phyloP scores from a whole-genome alignment of 306 rosid genomes.

The Corylus avellana region DNA sequence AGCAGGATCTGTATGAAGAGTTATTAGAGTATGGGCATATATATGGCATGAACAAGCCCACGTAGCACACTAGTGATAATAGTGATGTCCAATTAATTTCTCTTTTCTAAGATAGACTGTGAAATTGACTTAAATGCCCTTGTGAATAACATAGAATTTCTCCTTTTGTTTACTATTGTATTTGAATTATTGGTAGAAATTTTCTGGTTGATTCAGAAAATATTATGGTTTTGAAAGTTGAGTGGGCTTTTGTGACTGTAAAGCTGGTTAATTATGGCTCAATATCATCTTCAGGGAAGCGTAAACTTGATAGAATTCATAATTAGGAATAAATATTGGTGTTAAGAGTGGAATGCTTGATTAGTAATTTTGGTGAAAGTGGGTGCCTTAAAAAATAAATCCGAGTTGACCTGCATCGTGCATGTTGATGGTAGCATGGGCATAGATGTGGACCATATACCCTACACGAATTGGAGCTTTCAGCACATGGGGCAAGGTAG shows the following conservation, averaged over 20 bases:
- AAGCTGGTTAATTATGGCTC: not conserved
- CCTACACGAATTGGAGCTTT: conserved; percentile 2
- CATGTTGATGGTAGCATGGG: conserved; percentile 6
- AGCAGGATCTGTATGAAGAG: too few relatives aligned
- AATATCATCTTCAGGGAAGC: not conserved
- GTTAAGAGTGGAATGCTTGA: conserved; percentile 10
- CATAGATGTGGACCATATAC: conserved; percentile 19
- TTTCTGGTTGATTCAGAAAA: not conserved
- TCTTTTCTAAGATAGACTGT: too few relatives aligned
- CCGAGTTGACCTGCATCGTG: conserved; percentile 9
- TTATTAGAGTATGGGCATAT: too few relatives aligned
- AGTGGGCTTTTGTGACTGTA: not conserved
- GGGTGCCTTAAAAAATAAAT: conserved; percentile 15
- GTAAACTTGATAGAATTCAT: not conserved
- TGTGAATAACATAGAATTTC: too few relatives aligned
- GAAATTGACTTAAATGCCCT: too few relatives aligned
- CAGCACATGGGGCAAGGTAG: conserved; percentile 8
- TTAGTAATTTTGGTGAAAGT: conserved; percentile 14
- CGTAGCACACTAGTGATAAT: too few relatives aligned
- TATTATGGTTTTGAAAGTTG: not conserved
- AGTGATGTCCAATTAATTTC: too few relatives aligned
- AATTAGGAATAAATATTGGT: too few relatives aligned
- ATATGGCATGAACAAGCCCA: too few relatives aligned
- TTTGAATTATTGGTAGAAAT: not conserved
- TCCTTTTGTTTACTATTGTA: too few relatives aligned